Conservation (phyloP, 768 basidiomycete species). For the Lyophyllum semitale region DNA sequence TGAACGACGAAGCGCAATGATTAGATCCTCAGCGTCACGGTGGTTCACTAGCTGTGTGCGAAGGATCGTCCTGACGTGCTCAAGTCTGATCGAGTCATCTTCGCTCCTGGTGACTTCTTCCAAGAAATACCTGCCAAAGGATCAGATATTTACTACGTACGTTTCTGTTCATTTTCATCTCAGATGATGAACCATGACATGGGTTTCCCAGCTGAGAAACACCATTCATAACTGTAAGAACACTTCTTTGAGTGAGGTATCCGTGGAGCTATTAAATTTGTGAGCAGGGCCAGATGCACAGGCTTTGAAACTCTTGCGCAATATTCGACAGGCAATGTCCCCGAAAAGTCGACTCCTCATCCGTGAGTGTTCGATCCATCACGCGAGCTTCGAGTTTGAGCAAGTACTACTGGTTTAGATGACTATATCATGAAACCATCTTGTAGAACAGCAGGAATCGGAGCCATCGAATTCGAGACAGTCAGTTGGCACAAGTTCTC, state of each 20-base stretch:
- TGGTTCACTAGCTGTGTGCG: not conserved
- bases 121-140: constrained; percentile 32
- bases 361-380: constrained; percentile 3
- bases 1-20: no score
- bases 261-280: no score
- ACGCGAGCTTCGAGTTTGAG: no score
- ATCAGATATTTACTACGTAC: constrained; percentile 45
- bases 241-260: constrained; percentile 25
- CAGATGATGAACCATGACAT: no score
- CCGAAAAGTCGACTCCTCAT: constrained; percentile 17
- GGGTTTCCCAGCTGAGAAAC: not conserved
- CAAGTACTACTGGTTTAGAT: no score
- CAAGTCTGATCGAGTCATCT: constrained; percentile 33
- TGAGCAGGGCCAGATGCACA: constrained; percentile 34
- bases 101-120: constrained; percentile 43
- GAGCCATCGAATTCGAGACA: no score
- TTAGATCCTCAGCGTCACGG: no score
- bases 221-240: not conserved
- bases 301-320: constrained; percentile 28
- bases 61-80: constrained; percentile 37
- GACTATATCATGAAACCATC: no score
- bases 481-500: no score
- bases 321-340: constrained; percentile 34
- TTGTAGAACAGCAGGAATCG: no score
- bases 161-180: constrained; percentile 8